phyloP scores from a whole-genome alignment of 768 basidiomycete genomes.

The Gymnopilus dilepis region DNA sequence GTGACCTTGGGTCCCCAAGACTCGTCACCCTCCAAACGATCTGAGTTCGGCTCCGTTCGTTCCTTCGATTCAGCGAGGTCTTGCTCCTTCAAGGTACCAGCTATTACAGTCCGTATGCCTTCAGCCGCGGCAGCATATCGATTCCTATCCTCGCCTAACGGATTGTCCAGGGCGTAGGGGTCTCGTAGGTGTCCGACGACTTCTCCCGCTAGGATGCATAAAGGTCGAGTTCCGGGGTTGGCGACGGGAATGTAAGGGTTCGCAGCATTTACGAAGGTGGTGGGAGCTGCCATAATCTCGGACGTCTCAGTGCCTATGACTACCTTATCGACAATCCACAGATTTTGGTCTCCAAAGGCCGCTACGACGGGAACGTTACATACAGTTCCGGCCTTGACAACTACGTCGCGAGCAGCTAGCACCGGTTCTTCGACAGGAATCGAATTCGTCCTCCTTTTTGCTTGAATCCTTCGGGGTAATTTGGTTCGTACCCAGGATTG shows the following conservation, averaged over 20 bases:
- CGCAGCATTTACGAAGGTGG: constrained; percentile 11
- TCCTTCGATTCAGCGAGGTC: neutral
- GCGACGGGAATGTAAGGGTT: constrained; percentile 16
- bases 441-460: neutral
- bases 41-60: neutral
- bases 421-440: neutral
- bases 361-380: neutral
- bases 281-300: constrained; percentile 12
- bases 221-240: constrained; percentile 9
- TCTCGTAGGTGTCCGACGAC: constrained; percentile 14
- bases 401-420: neutral
- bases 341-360: constrained; percentile 14
- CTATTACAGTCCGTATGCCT: neutral
- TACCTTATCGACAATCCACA: constrained; percentile 25
- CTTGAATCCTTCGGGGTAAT: neutral
- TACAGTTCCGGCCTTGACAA: neutral
- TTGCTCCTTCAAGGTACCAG: constrained; percentile 6
- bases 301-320: constrained; percentile 12
- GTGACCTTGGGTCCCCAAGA: constrained; percentile 18
- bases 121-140: constrained; percentile 11
- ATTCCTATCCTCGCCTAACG: neutral
- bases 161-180: constrained; percentile 5
- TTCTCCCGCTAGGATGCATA: constrained; percentile 17
- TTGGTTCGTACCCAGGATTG: constrained; percentile 14
- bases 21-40: constrained; percentile 9